phyloP scores from a whole-genome alignment of 306 rosid species.

The Albizia julibrissin region DNA sequence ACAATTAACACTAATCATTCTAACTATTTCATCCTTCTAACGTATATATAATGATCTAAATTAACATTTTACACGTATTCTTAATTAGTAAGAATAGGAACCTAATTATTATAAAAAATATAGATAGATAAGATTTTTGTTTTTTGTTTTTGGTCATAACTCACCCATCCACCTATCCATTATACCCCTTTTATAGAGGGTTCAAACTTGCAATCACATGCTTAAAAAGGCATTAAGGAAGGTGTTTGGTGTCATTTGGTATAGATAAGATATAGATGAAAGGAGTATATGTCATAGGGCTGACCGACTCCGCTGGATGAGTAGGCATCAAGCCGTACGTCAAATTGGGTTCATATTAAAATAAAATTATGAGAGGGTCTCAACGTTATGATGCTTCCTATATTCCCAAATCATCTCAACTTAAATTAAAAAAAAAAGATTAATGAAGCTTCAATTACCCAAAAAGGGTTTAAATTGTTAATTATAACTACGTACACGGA shows the following conservation, averaged over 20 bases:
- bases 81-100: background rate
- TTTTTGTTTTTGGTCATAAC: too few relatives aligned
- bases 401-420: background rate
- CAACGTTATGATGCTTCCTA: background rate
- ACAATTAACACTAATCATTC: too few relatives aligned
- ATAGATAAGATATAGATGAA: background rate
- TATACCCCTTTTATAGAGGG: too few relatives aligned
- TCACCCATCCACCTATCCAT: too few relatives aligned
- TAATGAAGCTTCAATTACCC: background rate
- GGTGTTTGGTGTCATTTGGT: too few relatives aligned
- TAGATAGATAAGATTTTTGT: too few relatives aligned
- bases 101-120: background rate
- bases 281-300: background rate
- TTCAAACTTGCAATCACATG: background rate
- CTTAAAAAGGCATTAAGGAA: too few relatives aligned
- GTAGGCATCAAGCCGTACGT: background rate
- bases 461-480: too few relatives aligned
- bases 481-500: too few relatives aligned
- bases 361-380: background rate
- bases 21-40: too few relatives aligned
- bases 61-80: background rate
- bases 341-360: background rate
- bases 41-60: background rate
- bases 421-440: too few relatives aligned
- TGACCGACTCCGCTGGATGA: background rate